Evolutionary conservation across 306 rosid species (phyloP).

Genomic region (Amphicarpaea edgeworthii): DNA sequence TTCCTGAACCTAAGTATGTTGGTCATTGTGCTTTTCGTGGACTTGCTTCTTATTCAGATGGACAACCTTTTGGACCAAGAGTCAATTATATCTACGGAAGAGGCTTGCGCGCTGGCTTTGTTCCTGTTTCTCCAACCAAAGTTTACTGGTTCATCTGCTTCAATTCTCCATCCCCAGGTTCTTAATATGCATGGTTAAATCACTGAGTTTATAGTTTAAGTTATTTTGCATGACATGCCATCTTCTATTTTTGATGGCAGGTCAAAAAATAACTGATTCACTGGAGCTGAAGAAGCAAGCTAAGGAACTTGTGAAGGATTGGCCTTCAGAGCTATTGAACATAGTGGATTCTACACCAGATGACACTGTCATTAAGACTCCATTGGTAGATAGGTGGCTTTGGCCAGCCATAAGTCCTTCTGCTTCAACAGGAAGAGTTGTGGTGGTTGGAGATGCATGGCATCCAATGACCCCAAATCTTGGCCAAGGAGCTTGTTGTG

Average conservation of each 20-base stretch:
- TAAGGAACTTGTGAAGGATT: constrained; percentile 61
- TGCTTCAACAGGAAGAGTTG: constrained; percentile 73
- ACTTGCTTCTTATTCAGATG: constrained; percentile 68
- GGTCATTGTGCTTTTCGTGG: constrained; percentile 88
- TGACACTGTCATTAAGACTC: constrained; percentile 57
- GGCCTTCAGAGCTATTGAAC: constrained; percentile 67
- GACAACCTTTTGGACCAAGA: constrained; percentile 69
- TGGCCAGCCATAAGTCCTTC: constrained; percentile 82
- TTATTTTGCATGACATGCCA: background rate
- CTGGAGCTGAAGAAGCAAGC: constrained; percentile 69
- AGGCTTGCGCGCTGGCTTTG: constrained; percentile 85
- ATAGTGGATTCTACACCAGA: constrained; percentile 68
- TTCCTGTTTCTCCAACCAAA: constrained; percentile 86
- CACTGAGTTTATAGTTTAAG: background rate
- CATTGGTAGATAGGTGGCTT: constrained; percentile 88
- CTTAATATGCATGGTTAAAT: background rate
- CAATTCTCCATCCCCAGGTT: constrained; percentile 82
- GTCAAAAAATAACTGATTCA: constrained; percentile 69
- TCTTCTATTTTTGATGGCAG: constrained; percentile 50
- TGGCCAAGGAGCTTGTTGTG: constrained; percentile 97
- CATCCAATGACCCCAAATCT: constrained; percentile 99
- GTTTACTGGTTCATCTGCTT: constrained; percentile 96
- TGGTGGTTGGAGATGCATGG: constrained; percentile 93
- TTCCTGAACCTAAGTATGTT: constrained; percentile 66
- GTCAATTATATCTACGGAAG: constrained; percentile 78